Conservation (phyloP, 2,329 filamentous ascomycete species). For the Colletotrichum cuscutae region DNA sequence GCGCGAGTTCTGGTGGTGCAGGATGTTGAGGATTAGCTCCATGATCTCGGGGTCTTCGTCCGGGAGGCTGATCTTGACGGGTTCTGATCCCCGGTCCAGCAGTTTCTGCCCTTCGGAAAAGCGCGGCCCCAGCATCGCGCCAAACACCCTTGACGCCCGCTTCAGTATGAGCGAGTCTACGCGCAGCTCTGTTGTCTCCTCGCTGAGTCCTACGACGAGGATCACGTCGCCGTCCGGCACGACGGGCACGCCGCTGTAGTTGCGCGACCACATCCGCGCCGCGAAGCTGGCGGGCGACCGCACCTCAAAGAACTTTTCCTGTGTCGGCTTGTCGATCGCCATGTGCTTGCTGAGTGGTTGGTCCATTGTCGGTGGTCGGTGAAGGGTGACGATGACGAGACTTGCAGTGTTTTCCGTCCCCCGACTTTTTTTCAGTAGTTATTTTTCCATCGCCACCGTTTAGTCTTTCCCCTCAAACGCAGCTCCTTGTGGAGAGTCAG, state of each 20-base stretch:
- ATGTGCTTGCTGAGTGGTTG: conserved; percentile 19
- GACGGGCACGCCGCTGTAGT: conserved; percentile 24
- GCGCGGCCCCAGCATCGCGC: conserved; percentile 39
- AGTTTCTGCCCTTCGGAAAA: conserved; percentile 39
- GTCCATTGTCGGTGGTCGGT: conserved; percentile 15
- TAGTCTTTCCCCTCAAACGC: conserved; percentile 31
- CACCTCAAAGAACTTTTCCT: conserved; percentile 32
- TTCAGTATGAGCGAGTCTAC: conserved; percentile 39
- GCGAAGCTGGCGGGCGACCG: conserved; percentile 32
- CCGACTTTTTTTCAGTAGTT: not conserved
- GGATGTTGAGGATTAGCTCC: conserved; percentile 44
- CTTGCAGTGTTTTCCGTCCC: not conserved
- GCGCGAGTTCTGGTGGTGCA: conserved; percentile 40
- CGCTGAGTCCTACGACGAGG: conserved; percentile 38
- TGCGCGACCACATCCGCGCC: conserved; percentile 34
- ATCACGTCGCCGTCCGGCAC: conserved; percentile 37
- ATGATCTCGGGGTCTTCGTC: conserved; percentile 46
- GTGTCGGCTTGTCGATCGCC: conserved; percentile 24
- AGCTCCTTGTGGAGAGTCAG: conserved; percentile 27
- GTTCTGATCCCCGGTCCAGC: conserved; percentile 21
- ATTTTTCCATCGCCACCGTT: conserved; percentile 20
- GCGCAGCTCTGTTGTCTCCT: conserved; percentile 28
- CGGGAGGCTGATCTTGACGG: conserved; percentile 41
- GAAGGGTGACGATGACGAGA: not conserved
- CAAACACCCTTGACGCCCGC: conserved; percentile 41